Conservation (phyloP, 225 moss, liverwort and hornwort species). For the Bryoerythrophyllum caledonicum region DNA sequence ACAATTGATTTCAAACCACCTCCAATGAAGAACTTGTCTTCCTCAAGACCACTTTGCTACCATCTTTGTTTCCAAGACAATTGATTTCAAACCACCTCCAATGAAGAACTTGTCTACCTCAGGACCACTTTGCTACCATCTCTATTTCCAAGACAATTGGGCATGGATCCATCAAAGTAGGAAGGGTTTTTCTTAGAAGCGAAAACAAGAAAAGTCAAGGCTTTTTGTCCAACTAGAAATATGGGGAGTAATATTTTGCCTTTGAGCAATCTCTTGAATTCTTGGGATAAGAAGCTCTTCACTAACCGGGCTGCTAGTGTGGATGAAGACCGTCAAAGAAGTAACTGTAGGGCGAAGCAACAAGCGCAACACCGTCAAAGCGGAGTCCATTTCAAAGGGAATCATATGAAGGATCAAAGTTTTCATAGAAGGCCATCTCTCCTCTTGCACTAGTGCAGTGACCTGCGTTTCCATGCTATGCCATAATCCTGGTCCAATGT, state of each 20-base stretch:
- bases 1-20: too few species aligned
- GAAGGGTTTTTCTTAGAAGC: constrained; percentile 2
- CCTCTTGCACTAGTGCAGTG: too few species aligned
- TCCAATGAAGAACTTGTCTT: too few species aligned
- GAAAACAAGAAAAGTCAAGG: constrained; percentile 30
- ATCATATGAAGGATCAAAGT: constrained; percentile 47
- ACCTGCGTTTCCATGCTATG: constrained; percentile 44
- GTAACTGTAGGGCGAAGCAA: neutral
- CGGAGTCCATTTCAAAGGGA: constrained; percentile 25
- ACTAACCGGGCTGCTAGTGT: neutral
- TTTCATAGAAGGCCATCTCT: constrained; percentile 44
- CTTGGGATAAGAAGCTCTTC: neutral
- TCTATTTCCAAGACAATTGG: too few species aligned
- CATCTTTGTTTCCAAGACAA: too few species aligned
- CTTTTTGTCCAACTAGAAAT: neutral
- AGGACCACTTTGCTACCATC: too few species aligned
- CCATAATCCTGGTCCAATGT: constrained; percentile 68
- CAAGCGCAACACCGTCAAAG: neutral
- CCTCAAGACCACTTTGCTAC: too few species aligned
- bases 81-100: too few species aligned
- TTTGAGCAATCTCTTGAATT: neutral
- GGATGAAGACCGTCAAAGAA: constrained; percentile 13
- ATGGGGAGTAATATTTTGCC: neutral
- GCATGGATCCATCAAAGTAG: too few species aligned
- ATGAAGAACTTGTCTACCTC: too few species aligned